phyloP scores from a whole-genome alignment of 768 basidiomycete genomes.

The Gloeopeniophorella convolvens region DNA sequence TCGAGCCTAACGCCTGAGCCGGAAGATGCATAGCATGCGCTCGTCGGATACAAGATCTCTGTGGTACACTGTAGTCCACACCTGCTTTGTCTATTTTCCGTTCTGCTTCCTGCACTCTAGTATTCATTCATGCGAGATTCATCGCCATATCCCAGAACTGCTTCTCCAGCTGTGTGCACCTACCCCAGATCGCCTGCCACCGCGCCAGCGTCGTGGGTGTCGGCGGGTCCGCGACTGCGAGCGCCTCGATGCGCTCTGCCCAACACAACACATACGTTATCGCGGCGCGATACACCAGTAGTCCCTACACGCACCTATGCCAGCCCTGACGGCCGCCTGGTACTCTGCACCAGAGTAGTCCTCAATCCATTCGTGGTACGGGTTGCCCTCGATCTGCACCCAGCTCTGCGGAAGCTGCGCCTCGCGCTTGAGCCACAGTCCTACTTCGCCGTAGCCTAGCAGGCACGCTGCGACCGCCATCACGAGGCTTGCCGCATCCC shows the following conservation, averaged over 20 bases:
- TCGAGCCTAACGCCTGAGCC: conserved; percentile 14
- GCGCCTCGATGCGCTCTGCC: conserved; percentile 67
- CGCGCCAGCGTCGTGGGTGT: conserved; percentile 51
- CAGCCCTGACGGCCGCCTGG: conserved; percentile 63
- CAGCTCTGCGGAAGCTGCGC: conserved; percentile 40
- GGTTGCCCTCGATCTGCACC: conserved; percentile 60
- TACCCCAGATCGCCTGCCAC: conserved; percentile 68
- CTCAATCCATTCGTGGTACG: conserved; percentile 70
- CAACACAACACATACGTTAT: conserved; percentile 7
- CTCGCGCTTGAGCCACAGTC: conserved; percentile 69
- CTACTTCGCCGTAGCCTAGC: conserved; percentile 89
- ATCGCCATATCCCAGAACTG: conserved; percentile 80
- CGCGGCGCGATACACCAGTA: background rate
- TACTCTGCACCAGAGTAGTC: conserved; percentile 72
- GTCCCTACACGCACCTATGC: conserved; percentile 51
- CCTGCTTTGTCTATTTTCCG: background rate
- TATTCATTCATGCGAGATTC: conserved; percentile 12
- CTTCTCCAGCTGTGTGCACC: conserved; percentile 71
- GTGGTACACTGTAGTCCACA: background rate
- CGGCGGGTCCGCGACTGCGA: conserved; percentile 56
- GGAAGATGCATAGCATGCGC: background rate
- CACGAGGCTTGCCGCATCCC: conserved; percentile 64
- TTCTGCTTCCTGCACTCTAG: background rate
- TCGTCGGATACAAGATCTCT: background rate
- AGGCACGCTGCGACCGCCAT: conserved; percentile 83